These are phyloP conservation scores for Penicillium maclennaniae DNA, from an alignment of 495 filamentous ascomycete species.

Conservation along the genomic window DNA sequence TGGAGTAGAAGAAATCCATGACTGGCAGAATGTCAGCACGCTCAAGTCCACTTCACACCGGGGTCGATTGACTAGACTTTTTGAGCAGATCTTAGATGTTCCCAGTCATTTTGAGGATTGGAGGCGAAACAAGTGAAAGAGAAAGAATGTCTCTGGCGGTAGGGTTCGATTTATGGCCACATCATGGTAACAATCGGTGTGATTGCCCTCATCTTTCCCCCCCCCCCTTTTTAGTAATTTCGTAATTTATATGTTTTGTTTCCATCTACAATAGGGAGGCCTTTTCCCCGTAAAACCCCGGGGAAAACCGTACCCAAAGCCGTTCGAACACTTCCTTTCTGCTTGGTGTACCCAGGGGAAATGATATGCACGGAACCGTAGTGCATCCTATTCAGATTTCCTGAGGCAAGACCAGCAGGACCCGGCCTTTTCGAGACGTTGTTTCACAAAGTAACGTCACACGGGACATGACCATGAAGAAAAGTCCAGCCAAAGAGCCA, in stretches of 20 bases:
- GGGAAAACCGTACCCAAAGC: background rate
- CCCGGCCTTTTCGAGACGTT: conserved; percentile 25
- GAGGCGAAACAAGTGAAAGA: conserved; percentile 12
- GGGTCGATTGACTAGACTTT: background rate
- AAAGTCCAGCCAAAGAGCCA: conserved; percentile 10
- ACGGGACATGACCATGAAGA: conserved; percentile 29
- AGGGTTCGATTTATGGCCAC: conserved; percentile 29
- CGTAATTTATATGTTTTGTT: conserved; percentile 1
- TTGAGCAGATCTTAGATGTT: conserved; percentile 2
- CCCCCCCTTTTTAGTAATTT: background rate
- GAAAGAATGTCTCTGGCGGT: conserved; percentile 19
- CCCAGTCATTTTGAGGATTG: conserved; percentile 5
- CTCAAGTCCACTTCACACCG: background rate
- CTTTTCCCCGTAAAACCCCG: background rate
- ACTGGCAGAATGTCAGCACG: conserved; percentile 2
- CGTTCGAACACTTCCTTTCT: conserved; percentile 2
- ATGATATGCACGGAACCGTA: conserved; percentile 29
- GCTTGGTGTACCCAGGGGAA: conserved; percentile 22
- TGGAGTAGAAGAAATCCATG: conserved; percentile 37
- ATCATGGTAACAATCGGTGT: conserved; percentile 31
- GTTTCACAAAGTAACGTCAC: conserved; percentile 39
- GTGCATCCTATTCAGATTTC: conserved; percentile 19
- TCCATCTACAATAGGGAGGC: conserved; percentile 1
- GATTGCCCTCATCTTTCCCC: conserved; percentile 10
- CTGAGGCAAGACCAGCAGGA: conserved; percentile 22